Percentiles rank a stretch among this genome's conserved stretches.
phyloP scores from a whole-genome alignment of 306 rosid genomes.

The Vigna angularis region DNA sequence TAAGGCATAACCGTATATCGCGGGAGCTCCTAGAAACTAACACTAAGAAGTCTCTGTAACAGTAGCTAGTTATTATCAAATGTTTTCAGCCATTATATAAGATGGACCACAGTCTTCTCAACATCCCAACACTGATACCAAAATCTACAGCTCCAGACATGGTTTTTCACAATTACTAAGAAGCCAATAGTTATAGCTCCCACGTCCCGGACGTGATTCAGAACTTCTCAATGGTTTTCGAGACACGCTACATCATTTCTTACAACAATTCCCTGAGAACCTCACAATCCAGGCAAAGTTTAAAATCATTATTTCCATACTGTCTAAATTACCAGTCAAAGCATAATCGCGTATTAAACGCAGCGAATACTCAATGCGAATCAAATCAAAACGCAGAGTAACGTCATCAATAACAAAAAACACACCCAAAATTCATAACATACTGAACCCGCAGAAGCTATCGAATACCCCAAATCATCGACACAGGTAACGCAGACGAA shows the following conservation, averaged over 20 bases:
- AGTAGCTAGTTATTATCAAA: background rate
- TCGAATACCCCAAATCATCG: conserved; percentile 41
- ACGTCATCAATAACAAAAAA: conserved; percentile 29
- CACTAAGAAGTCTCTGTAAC: background rate
- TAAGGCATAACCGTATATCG: background rate
- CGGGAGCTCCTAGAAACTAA: conserved; percentile 11
- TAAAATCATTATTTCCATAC: conserved; percentile 21
- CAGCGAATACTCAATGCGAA: conserved; percentile 27
- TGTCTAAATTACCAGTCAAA: conserved; percentile 23
- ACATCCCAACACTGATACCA: conserved; percentile 17
- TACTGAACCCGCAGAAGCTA: conserved; percentile 35
- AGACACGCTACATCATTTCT: background rate
- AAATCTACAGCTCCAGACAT: conserved; percentile 15
- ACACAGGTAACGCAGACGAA: background rate
- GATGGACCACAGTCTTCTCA: conserved; percentile 21
- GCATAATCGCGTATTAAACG: conserved; percentile 34
- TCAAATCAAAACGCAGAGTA: conserved; percentile 19
- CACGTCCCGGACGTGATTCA: background rate
- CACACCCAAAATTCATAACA: conserved; percentile 21
- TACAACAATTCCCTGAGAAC: background rate
- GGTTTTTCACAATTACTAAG: background rate
- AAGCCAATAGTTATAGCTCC: background rate
- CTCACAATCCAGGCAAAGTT: conserved; percentile 32
- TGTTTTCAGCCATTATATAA: background rate
- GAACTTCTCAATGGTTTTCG: background rate